phyloP scores from a whole-genome alignment of 495 filamentous ascomycete genomes.

The Tuber brumale region DNA sequence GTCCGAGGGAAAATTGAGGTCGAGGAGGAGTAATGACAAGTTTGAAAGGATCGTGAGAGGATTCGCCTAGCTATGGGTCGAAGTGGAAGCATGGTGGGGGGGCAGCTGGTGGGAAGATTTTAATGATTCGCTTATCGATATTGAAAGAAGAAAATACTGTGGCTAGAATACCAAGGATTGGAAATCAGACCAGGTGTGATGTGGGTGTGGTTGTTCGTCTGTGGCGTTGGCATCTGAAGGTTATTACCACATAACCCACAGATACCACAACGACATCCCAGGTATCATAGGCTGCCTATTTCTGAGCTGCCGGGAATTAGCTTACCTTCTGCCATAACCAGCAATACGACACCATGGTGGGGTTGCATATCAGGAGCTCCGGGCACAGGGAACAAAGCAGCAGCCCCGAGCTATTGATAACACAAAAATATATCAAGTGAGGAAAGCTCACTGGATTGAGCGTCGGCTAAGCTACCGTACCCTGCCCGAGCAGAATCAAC shows the following conservation, averaged over 20 bases:
- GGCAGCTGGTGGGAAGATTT: slow-evolving; percentile 8
- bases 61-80: slow-evolving; percentile 22
- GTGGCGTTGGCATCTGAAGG: background rate
- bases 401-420: too few relatives aligned
- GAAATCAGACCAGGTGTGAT: slow-evolving; percentile 1
- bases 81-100: slow-evolving; percentile 22
- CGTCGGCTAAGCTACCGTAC: too few relatives aligned
- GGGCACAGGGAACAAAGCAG: too few relatives aligned
- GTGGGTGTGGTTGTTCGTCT: background rate
- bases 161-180: slow-evolving; percentile 24
- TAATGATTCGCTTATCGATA: background rate
- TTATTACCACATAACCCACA: too few relatives aligned
- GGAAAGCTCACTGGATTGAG: background rate
- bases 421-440: background rate
- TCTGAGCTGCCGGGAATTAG: too few relatives aligned
- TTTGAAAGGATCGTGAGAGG: slow-evolving; percentile 11
- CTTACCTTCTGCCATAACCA: too few relatives aligned
- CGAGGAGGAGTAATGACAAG: slow-evolving; percentile 10
- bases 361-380: too few relatives aligned
- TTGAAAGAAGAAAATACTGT: slow-evolving; percentile 4
- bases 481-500: too few relatives aligned
- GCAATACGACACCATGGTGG: too few relatives aligned
- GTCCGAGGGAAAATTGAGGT: slow-evolving; percentile 24
- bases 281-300: too few relatives aligned
- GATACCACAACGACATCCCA: too few relatives aligned